Percentiles rank a stretch among this genome's conserved stretches.
Conservation (phyloP, 176 grass and related monocot species). For the Triticum dicoccoides region DNA sequence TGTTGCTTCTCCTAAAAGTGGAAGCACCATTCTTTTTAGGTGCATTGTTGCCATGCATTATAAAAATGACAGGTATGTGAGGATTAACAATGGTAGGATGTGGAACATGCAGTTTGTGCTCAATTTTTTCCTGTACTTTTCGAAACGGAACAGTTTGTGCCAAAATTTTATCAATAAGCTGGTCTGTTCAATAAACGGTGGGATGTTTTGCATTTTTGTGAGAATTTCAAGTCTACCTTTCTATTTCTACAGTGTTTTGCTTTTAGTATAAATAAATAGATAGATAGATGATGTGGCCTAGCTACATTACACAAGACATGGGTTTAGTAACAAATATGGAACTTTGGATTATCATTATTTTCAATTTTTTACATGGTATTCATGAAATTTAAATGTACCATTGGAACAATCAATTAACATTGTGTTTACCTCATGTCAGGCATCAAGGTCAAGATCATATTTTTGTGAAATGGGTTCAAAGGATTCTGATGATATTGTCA, state of each 20-base stretch:
- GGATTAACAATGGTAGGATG: too few species aligned
- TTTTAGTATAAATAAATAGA: not conserved
- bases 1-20: too few species aligned
- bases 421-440: slow-evolving; percentile 48
- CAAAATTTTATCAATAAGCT: not conserved
- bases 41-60: too few species aligned
- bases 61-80: too few species aligned
- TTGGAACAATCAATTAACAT: slow-evolving; percentile 22
- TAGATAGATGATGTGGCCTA: not conserved
- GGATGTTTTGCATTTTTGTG: not conserved
- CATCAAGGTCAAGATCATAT: slow-evolving; percentile 45
- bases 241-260: not conserved
- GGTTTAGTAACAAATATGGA: not conserved
- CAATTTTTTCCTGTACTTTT: too few species aligned
- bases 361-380: not conserved
- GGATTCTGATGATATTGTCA: slow-evolving; percentile 38
- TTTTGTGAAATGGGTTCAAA: slow-evolving; percentile 19
- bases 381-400: slow-evolving; percentile 10
- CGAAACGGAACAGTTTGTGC: too few species aligned
- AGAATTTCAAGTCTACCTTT: not conserved
- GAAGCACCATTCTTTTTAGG: too few species aligned
- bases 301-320: not conserved
- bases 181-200: not conserved
- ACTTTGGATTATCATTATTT: not conserved
- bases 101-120: too few species aligned